Base-by-base conservation (phyloP, 768 basidiomycete genomes). In the Podaxis carcinomalis region DNA sequence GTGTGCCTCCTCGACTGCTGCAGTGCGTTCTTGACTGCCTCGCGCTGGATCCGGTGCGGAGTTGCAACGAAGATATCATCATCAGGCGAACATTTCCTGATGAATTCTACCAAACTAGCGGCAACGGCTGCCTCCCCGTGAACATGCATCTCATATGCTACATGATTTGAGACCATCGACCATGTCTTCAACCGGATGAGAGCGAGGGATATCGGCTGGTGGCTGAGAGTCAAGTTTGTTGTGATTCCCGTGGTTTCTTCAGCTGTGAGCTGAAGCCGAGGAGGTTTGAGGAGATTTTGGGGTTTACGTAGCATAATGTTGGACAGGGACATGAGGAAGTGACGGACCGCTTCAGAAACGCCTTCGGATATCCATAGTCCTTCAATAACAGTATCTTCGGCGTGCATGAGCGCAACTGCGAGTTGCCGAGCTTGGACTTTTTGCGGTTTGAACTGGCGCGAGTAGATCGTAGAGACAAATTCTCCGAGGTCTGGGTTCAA, bases 401-500 rank as follows among this genome's bases (percentile, higher is more conserved):
- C 60, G 27, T 62, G 65, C 55, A 66, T 68, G 13, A 81, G 72
- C 13, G 72, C 68, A 9, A 65, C 62, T 0, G 77, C 78, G 7
- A 81, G 68, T 42, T 77, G 72, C 7, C 71, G 70, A 5, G 74
- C 70, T 64, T 82, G 80, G 2, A 71, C 66, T 60, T 81, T 83
- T 68, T 81, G 79, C 0, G 80, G 74, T 59, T 76, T 80, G 67
- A 82, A 82, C 25, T 75, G 73, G 32, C 77, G 70, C 3, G 77
- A 74, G 63, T 83, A 83, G 25, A 82, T 83, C 0, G 78, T 82
- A 0, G 80, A 78, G 3, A 83, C 77, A 63, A 82, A 83, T 54
- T 79, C 79, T n/a, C 80, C 80, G 7, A 83, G 70, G 59, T 83
- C 82, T 2, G 79, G 77, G 59, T 82, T 83, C 49, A 83, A 68